Base-by-base conservation (phyloP, 495 filamentous ascomycete genomes). In the Bryoglossum gracile region DNA sequence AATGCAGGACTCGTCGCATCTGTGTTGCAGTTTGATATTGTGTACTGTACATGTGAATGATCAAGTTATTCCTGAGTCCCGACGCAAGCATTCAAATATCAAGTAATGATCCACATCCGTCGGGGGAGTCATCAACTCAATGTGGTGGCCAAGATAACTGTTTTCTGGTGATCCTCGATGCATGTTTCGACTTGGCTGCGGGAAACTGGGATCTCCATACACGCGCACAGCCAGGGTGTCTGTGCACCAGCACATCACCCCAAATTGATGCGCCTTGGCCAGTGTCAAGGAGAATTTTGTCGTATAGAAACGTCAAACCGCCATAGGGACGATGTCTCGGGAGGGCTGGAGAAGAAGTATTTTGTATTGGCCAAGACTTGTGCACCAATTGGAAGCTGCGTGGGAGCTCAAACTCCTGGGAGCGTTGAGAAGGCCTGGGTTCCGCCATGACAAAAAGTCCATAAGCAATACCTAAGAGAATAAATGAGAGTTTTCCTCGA, bases 101-200 rank as follows among this genome's bases (percentile, higher is more conserved):
- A 13, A 18, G 36, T 11, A 9, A 24, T 39, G 50, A 46, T 38
- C 23, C 34, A 52, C 14, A 8, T 22, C 10, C 9, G 42, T 50
- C 42, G 34, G 42, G 46, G 17, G 43, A 42, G 13, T 40, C 32
- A 38, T 26, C 16, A 35, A 30, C 17, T 38, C 14, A 8, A 1
- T 10, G 38, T 43, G 43, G 34, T 19, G n/a, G n/a, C 25, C 28
- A 41, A 18, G 21, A 34, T n/a, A 16, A 35, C 50, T 22, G n/a
- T 34, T 52, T 52, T 24, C n/a, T 23, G 50, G 42, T 18, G 42
- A 30, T 19, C 5, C 19, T 30, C 33, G 35, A 42, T 34, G 46
- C 32, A 17, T 23, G 35, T 42, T 49, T 49, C 36, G 26, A 42
- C 41, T 24, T 13, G 26, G 6, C 26, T 13, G 6, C 13, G 13